These are phyloP conservation scores for Hyphodiscus sp. DNA, from an alignment of 2,329 filamentous ascomycete genomes.

Conservation along the genomic window DNA sequence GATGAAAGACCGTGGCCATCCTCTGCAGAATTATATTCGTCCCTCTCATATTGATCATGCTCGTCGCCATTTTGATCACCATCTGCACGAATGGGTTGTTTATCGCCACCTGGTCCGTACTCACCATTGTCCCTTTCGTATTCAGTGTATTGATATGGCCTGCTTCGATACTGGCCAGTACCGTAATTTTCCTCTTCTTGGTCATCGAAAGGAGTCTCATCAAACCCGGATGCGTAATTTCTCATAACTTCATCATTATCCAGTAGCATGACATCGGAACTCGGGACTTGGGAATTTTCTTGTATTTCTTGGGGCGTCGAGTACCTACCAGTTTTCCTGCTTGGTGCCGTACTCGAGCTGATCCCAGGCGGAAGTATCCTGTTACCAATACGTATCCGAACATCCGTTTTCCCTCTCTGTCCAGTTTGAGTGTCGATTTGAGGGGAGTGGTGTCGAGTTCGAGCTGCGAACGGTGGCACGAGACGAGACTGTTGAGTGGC, in stretches of 20 bases:
- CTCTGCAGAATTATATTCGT: not conserved
- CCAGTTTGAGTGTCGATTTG: not conserved
- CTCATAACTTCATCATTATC: constrained; percentile 13
- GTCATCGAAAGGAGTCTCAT: not conserved
- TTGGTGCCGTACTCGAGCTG: constrained; percentile 21
- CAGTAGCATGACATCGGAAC: constrained; percentile 28
- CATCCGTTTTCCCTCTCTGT: constrained; percentile 12
- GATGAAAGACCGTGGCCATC: not conserved
- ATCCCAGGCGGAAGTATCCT: constrained; percentile 18
- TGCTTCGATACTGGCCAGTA: not conserved
- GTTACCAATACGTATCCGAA: constrained; percentile 26
- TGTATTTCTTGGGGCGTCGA: constrained; percentile 1
- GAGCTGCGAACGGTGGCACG: constrained; percentile 15
- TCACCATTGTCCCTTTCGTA: not conserved
- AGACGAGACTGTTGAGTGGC: constrained; percentile 10
- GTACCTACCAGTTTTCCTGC: constrained; percentile 1
- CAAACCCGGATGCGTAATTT: not conserved
- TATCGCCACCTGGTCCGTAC: not conserved
- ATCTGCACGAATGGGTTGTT: too few species aligned
- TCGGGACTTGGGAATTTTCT: constrained; percentile 3
- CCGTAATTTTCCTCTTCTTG: not conserved
- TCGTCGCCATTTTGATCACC: too few species aligned
- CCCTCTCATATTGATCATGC: not conserved
- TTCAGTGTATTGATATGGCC: not conserved
- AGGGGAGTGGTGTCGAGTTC: not conserved